phyloP scores from a whole-genome alignment of 1,139 yeast genomes.

The Geotrichum carabidarum region DNA sequence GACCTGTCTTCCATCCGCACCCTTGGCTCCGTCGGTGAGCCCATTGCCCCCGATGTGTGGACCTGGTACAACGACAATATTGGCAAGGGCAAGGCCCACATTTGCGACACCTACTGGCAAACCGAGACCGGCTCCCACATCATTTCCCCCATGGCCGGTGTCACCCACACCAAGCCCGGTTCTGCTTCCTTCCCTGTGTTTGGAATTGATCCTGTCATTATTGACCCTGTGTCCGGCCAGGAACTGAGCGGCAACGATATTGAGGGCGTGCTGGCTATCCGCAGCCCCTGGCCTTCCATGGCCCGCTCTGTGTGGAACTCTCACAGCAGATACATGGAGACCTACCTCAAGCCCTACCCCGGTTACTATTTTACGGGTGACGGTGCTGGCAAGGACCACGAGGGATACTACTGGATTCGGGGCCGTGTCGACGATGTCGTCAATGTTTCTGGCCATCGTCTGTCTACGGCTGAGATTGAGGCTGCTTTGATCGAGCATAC shows the following conservation, averaged over 20 bases:
- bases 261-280: slow-evolving; percentile 84
- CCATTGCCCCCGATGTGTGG: slow-evolving; percentile 91
- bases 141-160: slow-evolving; percentile 86
- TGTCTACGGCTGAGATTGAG: slow-evolving; percentile 88
- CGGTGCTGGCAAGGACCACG: slow-evolving; percentile 91
- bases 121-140: slow-evolving; percentile 89
- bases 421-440: slow-evolving; percentile 95
- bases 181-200: slow-evolving; percentile 88
- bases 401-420: slow-evolving; percentile 91
- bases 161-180: slow-evolving; percentile 85
- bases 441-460: slow-evolving; percentile 86
- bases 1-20: slow-evolving; percentile 64
- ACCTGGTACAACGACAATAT: slow-evolving; percentile 81
- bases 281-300: slow-evolving; percentile 87
- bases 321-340: slow-evolving; percentile 76
- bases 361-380: slow-evolving; percentile 93
- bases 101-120: slow-evolving; percentile 92
- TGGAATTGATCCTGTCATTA: slow-evolving; percentile 75
- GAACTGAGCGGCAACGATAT: slow-evolving; percentile 78
- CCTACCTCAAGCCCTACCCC: slow-evolving; percentile 85
- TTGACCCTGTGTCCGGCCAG: slow-evolving; percentile 78
- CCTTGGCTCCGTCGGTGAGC: slow-evolving; percentile 87
- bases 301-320: slow-evolving; percentile 86
- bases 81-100: slow-evolving; percentile 71
- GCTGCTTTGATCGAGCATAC: slow-evolving; percentile 71